Conservation (phyloP, 257 asterid genomes). For the Paulownia fortunei region DNA sequence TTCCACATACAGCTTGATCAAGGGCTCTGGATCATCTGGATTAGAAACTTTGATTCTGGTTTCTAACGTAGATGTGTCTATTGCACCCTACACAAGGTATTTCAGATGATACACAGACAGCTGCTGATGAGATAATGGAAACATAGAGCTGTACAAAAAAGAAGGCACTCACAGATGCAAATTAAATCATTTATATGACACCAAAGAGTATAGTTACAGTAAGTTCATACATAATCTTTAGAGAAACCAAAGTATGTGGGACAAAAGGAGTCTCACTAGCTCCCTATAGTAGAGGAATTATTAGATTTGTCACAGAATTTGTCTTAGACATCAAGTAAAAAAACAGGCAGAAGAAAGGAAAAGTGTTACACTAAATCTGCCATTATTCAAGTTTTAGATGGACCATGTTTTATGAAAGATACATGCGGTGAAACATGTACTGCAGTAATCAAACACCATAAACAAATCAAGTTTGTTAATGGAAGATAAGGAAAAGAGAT, state of each 20-base stretch:
- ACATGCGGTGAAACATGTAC: background rate
- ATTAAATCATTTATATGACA: background rate
- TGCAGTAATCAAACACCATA: background rate
- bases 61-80: slow-evolving; percentile 80
- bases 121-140: background rate
- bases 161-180: slow-evolving; percentile 12
- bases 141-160: background rate
- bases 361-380: background rate
- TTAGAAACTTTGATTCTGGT: slow-evolving; percentile 81
- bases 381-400: slow-evolving; percentile 2
- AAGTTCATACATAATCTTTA: slow-evolving; percentile 17
- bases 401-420: slow-evolving; percentile 1
- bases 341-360: background rate
- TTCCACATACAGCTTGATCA: slow-evolving; percentile 86
- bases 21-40: slow-evolving; percentile 93
- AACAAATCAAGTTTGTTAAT: background rate
- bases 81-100: slow-evolving; percentile 72
- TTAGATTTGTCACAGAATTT: background rate
- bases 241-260: background rate
- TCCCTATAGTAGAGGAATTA: no score
- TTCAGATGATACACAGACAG: slow-evolving; percentile 24
- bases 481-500: background rate
- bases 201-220: background rate
- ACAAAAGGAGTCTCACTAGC: background rate
- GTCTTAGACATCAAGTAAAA: background rate